A percentile compares a stretch with the other conserved stretches of the same genome.
Conservation (phyloP, 371 early-diverging fungal genomes). For the Mucor indicus region DNA sequence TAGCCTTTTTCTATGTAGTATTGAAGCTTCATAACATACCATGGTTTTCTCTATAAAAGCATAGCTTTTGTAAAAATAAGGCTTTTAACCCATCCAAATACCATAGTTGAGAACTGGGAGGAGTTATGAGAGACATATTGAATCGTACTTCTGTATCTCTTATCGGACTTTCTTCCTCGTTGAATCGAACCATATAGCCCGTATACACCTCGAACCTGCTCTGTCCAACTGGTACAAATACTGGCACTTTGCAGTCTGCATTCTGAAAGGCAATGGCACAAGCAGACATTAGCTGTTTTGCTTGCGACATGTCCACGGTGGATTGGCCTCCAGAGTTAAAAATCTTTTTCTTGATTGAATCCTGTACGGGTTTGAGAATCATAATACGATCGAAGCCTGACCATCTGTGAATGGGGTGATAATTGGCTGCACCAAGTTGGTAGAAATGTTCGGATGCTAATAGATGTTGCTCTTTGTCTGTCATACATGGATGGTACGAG, state of each 20-base stretch:
- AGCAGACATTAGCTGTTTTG: slow-evolving; percentile 68
- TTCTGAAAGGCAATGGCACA: slow-evolving; percentile 75
- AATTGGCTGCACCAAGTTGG: slow-evolving; percentile 13
- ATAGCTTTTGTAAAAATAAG: slow-evolving; percentile 51
- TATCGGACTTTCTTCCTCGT: slow-evolving; percentile 7
- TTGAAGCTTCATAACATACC: too few species aligned
- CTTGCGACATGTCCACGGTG: slow-evolving; percentile 56
- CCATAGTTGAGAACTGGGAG: slow-evolving; percentile 55
- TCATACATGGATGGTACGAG: slow-evolving; percentile 31
- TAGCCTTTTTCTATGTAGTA: too few species aligned
- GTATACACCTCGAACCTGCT: slow-evolving; percentile 59
- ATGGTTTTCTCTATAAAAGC: slow-evolving; percentile 30
- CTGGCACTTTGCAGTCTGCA: slow-evolving; percentile 67
- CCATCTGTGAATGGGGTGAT: slow-evolving; percentile 66
- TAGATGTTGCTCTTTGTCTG: background rate
- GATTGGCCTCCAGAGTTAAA: slow-evolving; percentile 21
- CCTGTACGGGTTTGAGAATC: slow-evolving; percentile 36
- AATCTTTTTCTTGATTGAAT: slow-evolving; percentile 31
- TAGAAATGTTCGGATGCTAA: slow-evolving; percentile 22
- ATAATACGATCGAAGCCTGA: slow-evolving; percentile 52
- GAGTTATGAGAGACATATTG: slow-evolving; percentile 57
- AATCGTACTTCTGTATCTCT: slow-evolving; percentile 53
- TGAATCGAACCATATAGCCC: slow-evolving; percentile 49
- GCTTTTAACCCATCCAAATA: slow-evolving; percentile 57
- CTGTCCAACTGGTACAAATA: slow-evolving; percentile 74